Base-by-base conservation (phyloP, 257 asterid genomes). In the Mentha longifolia region DNA sequence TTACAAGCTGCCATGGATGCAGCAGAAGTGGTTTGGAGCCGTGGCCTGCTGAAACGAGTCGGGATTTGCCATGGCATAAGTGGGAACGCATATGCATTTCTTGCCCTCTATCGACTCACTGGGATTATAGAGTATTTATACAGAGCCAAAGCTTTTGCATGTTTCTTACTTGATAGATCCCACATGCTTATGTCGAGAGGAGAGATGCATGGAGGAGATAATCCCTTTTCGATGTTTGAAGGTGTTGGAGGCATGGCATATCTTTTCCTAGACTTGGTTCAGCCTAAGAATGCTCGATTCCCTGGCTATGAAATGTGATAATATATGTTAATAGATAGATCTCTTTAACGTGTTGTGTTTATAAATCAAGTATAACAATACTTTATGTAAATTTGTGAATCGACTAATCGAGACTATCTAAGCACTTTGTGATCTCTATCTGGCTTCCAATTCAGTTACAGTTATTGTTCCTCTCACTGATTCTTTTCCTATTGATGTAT, bases 1-100 rank as follows among this genome's bases (percentile, higher is more conserved):
- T 72, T 88, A 6, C 51, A 84, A 76, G 97, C 89, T 61, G 96
- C 96, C 25, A 80, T 87, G 84, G 88, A 78, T 57, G 97, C 97
- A 62, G 96, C 90, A 22, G 92, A 88, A 81, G 92, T 85, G 12
- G 95, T 88, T 45, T 91, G 97, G 97, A 85, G 77, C 43, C 92
- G 89, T 1, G 96, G 97, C 7, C 89, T 91, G 20, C 85, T 91
- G 49, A 88, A 80, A 77, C 79, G 91, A n/a, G 88, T 85, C 0
- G 95, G 95, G 41, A 77, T 88, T 28, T 91, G 97, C 71, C 97
- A 91, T 70, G 96, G 97, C 14, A 80, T 91, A 58, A 87, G 97
- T 8, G 97, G 97, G 61, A 91, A 91, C 49, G 78, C 95, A 3
- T 91, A 87, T 35, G 85, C 71, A 46, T 88, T 91, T 78, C 85